Conservation (phyloP, 768 basidiomycete species). For the Pulveroboletus sp. region DNA sequence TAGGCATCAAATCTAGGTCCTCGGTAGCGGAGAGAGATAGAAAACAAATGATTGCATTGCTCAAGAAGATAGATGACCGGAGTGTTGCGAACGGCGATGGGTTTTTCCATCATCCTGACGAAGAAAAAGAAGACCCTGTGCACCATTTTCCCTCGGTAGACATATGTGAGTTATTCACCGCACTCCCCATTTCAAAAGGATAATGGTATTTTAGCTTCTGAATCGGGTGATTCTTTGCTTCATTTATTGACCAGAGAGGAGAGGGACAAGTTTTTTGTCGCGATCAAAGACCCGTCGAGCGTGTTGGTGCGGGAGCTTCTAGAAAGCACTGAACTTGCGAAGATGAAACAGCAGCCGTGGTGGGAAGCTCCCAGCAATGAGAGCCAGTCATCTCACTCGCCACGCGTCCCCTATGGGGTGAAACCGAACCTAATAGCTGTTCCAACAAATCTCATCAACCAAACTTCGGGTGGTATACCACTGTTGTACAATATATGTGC, state of each 20-base stretch:
- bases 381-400: neutral
- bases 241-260: slow-evolving; percentile 55
- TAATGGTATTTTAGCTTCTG: slow-evolving; percentile 39
- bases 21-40: slow-evolving; percentile 56
- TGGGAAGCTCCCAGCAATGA: slow-evolving; percentile 48
- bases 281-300: slow-evolving; percentile 58
- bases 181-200: neutral
- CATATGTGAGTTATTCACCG: slow-evolving; percentile 43
- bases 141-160: slow-evolving; percentile 53
- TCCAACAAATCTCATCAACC: slow-evolving; percentile 41
- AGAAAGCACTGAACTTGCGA: slow-evolving; percentile 49
- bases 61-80: slow-evolving; percentile 71
- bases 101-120: slow-evolving; percentile 30
- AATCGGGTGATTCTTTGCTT: slow-evolving; percentile 57
- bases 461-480: slow-evolving; percentile 34
- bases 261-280: slow-evolving; percentile 53
- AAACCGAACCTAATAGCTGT: slow-evolving; percentile 44
- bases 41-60: slow-evolving; percentile 59
- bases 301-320: slow-evolving; percentile 57
- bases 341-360: slow-evolving; percentile 60
- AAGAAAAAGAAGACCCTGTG: slow-evolving; percentile 42
- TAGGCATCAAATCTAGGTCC: slow-evolving; percentile 52
- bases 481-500: slow-evolving; percentile 68
- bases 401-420: slow-evolving; percentile 27
- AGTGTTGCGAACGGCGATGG: slow-evolving; percentile 35